Evolutionary conservation across 805 yeast species (phyloP).

Genomic region (Ogataea naganishii): DNA sequence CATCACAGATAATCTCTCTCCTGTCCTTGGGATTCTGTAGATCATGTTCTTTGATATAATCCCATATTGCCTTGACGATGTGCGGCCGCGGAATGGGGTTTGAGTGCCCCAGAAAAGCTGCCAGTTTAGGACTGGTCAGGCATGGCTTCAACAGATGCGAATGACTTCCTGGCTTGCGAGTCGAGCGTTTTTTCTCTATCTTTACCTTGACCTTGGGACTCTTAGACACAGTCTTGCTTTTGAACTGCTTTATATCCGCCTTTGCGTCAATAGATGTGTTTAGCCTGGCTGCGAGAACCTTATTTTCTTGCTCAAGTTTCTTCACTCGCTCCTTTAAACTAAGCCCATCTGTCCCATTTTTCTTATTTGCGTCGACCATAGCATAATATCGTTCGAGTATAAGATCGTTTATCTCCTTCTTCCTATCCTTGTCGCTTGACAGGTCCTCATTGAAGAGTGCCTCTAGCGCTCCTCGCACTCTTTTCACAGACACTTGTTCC

Average conservation of each 20-base stretch:
- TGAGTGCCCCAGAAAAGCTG: conserved; percentile 35
- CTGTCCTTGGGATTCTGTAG: conserved; percentile 63
- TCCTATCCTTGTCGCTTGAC: conserved; percentile 26
- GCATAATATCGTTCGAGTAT: conserved; percentile 50
- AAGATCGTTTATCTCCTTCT: conserved; percentile 50
- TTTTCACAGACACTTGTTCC: conserved; percentile 61
- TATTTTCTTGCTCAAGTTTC: conserved; percentile 40
- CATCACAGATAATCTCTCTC: conserved; percentile 60
- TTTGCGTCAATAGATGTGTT: conserved; percentile 13
- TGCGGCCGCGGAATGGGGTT: conserved; percentile 52
- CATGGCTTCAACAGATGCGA: conserved; percentile 32
- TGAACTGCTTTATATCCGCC: conserved; percentile 8
- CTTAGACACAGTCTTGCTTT: conserved; percentile 3
- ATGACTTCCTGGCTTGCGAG: conserved; percentile 23
- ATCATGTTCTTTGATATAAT: conserved; percentile 50
- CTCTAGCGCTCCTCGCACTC: conserved; percentile 64
- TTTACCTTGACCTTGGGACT: no score
- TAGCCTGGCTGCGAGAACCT: conserved; percentile 40
- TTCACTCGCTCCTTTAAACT: conserved; percentile 16
- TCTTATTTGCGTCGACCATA: conserved; percentile 31
- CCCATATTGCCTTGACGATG: conserved; percentile 65
- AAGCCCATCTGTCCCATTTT: conserved; percentile 10
- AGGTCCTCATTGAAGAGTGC: conserved; percentile 55
- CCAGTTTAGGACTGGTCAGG: conserved; percentile 42
- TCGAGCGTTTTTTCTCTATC: conserved; percentile 4